Percentiles rank a stretch among this genome's conserved stretches.
Evolutionary conservation across 2,329 filamentous ascomycete species (phyloP).

Genomic region (Chaetomium globosum): DNA sequence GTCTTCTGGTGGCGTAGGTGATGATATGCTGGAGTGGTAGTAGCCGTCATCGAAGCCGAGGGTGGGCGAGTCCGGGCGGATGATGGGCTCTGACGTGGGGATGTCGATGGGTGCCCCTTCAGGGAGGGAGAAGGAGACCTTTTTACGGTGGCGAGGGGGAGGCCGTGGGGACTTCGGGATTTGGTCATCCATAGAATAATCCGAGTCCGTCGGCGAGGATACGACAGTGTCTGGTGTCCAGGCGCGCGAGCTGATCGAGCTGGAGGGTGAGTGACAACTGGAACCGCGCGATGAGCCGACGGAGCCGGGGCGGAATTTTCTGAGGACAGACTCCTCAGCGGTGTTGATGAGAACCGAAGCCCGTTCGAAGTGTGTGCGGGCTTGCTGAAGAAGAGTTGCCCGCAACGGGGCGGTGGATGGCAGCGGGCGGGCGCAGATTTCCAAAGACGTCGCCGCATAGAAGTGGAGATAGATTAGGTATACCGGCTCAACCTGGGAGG

Average conservation of each 20-base stretch:
- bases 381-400: constrained; percentile 53
- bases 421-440: constrained; percentile 57
- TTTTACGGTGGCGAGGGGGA: constrained; percentile 43
- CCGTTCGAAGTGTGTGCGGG: constrained; percentile 54
- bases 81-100: constrained; percentile 48
- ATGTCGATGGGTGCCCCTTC: constrained; percentile 41
- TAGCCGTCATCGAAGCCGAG: constrained; percentile 57
- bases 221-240: constrained; percentile 49
- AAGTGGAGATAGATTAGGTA: constrained; percentile 63
- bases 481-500: constrained; percentile 52
- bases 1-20: constrained; percentile 36
- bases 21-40: constrained; percentile 37
- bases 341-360: constrained; percentile 53
- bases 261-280: constrained; percentile 51
- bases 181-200: constrained; percentile 45
- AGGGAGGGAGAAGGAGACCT: constrained; percentile 49
- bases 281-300: constrained; percentile 43
- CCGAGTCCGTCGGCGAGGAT: constrained; percentile 53
- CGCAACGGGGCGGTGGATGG: constrained; percentile 51
- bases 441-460: constrained; percentile 63
- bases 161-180: constrained; percentile 32
- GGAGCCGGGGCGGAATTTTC: constrained; percentile 45
- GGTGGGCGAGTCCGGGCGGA: constrained; percentile 63
- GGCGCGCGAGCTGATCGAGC: constrained; percentile 50
- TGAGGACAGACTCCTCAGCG: constrained; percentile 48